These are phyloP conservation scores for Monotropa hypopitys DNA, from an alignment of 179 eudicot genomes.

Conservation along the genomic window DNA sequence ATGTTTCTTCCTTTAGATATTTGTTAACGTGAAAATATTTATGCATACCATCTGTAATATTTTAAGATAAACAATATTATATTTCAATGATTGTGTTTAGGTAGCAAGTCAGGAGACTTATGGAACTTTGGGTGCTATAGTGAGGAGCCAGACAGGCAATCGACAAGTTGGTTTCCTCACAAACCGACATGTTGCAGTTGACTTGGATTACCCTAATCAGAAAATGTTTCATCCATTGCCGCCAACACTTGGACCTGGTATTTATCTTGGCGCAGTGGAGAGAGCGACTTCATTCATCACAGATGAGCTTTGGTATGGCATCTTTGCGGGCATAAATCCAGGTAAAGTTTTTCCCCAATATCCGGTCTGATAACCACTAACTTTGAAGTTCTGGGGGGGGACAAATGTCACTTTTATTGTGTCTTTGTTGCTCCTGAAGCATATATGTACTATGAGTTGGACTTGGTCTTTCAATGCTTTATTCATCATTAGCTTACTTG, in stretches of 20 bases:
- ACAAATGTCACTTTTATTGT: background rate
- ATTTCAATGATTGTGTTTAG: constrained; percentile 21
- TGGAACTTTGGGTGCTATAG: constrained; percentile 94
- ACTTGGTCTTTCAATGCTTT: background rate
- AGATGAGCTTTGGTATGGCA: constrained; percentile 92
- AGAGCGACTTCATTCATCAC: constrained; percentile 94
- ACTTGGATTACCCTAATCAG: constrained; percentile 86
- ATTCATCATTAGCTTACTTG: background rate
- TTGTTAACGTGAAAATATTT: background rate
- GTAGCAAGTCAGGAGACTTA: constrained; percentile 95
- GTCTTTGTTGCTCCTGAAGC: background rate
- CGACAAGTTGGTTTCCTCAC: constrained; percentile 92
- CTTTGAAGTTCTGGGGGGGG: background rate
- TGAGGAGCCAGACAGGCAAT: constrained; percentile 87
- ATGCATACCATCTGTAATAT: background rate
- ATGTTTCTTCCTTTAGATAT: background rate
- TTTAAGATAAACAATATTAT: background rate
- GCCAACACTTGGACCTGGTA: constrained; percentile 92
- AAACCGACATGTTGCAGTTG: constrained; percentile 89
- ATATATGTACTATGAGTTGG: background rate
- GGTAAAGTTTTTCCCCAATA: constrained; percentile 31
- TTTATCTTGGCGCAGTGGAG: constrained; percentile 91
- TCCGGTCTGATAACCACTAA: background rate
- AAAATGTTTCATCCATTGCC: constrained; percentile 98
- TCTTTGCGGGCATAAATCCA: constrained; percentile 90